Percentiles rank a stretch among this genome's conserved stretches.
Evolutionary conservation across 441 rosid genomes (phyloP).

Genomic region (Dalechampia spathulata): DNA sequence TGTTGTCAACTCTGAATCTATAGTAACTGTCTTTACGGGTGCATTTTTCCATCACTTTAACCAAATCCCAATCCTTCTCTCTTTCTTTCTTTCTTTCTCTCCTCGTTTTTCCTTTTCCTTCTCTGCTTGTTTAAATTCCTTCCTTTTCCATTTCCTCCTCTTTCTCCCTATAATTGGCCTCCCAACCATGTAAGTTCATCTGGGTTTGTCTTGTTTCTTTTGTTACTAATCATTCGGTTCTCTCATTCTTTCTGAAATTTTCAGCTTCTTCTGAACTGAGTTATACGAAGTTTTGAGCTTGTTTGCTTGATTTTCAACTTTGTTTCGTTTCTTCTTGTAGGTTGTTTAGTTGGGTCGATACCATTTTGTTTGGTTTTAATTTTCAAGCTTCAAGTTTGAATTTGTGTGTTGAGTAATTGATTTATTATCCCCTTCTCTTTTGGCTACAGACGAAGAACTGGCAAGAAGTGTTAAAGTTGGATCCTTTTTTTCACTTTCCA

Average conservation of each 20-base stretch:
- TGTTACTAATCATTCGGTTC: neutral
- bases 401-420: neutral
- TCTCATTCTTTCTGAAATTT: neutral
- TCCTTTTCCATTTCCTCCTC: neutral
- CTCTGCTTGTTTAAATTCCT: neutral
- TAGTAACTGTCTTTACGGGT: neutral
- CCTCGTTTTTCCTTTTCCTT: neutral
- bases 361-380: neutral
- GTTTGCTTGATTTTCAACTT: neutral
- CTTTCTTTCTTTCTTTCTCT: neutral
- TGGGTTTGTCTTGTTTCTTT: conserved; percentile 1
- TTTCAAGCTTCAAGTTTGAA: neutral
- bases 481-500: neutral
- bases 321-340: neutral
- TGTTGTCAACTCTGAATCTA: conserved; percentile 14
- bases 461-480: neutral
- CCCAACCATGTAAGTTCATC: conserved; percentile 6
- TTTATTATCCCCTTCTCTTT: neutral
- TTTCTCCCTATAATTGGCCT: neutral
- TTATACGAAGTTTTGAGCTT: too few relatives aligned
- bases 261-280: neutral
- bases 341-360: neutral
- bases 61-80: neutral
- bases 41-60: neutral
- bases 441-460: neutral